Base-by-base conservation (phyloP, 192 early-diverging fungal genomes). In the Coemansia sp. region DNA sequence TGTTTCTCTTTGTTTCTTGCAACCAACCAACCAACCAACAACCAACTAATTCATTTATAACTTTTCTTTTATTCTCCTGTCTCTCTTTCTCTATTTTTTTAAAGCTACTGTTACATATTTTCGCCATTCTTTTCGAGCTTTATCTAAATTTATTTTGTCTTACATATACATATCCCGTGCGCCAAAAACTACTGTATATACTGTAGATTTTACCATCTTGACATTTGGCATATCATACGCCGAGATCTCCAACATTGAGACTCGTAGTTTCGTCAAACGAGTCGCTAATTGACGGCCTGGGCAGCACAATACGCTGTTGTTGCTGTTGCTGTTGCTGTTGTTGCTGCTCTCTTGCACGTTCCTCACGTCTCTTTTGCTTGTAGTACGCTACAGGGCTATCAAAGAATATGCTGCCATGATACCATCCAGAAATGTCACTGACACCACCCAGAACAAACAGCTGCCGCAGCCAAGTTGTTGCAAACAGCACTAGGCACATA, bases 391-490 rank as follows among this genome's bases (percentile, higher is more conserved):
- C 47, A 6, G 50, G 38, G 39, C 50, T 42, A 23, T 28, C 8
- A 29, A 70, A 70, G 40, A 53, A 66, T 3, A 50, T 46, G 3
- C 17, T 50, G 14, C 59, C 46, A 41, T 42, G 55, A 28, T 44
- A 43, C 67, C 67, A 70, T 1, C 67, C 67, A 23, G 58, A 9
- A 1, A 40, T 37, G 46, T 70, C 67, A 14, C 30, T 32, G 7
- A 34, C 32, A 3, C 67, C 67, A 7, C 37, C 22, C 11, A 58
- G 25, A 6, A 58, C 50, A 18, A 30, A 29, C 8, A 43, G 10
- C 46, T 70, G 67, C 9, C 58, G 30, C 5, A 62, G 3, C 33
- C 69, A 59, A 15, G 61, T 57, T 4, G 67, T 54, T 8, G 57
- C 38, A 27, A 46, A 62, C 4, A 77, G 55, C 26, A 61, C 14